Conservation (phyloP, 208 protist species). For the Leptomonas pyrrhocoris region DNA sequence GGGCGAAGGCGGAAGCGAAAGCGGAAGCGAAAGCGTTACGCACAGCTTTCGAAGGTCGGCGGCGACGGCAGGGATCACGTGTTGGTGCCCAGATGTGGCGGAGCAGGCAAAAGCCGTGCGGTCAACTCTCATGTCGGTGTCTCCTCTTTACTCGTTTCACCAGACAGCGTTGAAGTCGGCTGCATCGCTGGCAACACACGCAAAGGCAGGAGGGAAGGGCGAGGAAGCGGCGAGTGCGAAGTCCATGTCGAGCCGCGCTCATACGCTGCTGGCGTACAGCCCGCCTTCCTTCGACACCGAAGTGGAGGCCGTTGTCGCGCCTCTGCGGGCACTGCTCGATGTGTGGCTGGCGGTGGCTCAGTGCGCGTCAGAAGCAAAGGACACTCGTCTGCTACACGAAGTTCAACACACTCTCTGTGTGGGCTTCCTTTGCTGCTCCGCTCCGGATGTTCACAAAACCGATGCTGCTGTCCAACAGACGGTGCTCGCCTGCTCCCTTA, state of each 20-base stretch:
- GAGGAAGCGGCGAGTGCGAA: background rate
- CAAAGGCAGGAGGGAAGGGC: background rate
- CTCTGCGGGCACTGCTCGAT: conserved; percentile 39
- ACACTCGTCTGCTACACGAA: conserved; percentile 44
- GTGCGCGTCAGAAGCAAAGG: conserved; percentile 61
- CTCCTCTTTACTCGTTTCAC: conserved; percentile 39
- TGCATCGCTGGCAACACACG: background rate
- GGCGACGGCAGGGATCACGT: too few species aligned
- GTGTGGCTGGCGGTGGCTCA: conserved; percentile 50
- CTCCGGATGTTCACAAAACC: background rate
- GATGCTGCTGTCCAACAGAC: background rate
- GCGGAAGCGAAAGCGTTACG: background rate
- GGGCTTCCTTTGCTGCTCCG: conserved; percentile 30
- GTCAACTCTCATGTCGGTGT: conserved; percentile 35
- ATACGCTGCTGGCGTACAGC: conserved; percentile 8
- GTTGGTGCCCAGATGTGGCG: conserved; percentile 21
- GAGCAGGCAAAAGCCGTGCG: conserved; percentile 30
- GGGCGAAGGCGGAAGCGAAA: too few species aligned
- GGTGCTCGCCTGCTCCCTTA: conserved; percentile 1
- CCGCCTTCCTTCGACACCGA: conserved; percentile 18
- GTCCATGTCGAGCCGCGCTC: conserved; percentile 1
- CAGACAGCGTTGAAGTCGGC: background rate
- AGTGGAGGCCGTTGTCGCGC: conserved; percentile 26
- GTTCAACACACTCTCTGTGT: conserved; percentile 53
- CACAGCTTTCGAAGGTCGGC: background rate